Conservation (phyloP, 2,329 filamentous ascomycete genomes). For the Neonectria hederae region DNA sequence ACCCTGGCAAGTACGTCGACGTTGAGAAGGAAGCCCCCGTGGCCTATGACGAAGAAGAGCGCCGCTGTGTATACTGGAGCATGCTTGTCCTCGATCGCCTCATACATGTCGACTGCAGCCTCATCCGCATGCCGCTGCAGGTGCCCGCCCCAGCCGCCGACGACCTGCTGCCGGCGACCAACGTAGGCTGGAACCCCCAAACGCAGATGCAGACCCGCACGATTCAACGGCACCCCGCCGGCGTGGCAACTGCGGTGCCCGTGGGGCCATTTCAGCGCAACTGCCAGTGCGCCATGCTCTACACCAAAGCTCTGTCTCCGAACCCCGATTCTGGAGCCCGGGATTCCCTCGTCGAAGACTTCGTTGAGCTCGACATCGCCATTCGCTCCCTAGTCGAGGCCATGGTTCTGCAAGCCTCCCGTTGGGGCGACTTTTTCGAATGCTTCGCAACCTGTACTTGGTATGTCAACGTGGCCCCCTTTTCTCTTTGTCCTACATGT, state of each 20-base stretch:
- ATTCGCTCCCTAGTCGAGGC: constrained; percentile 46
- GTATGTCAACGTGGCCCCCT: constrained; percentile 33
- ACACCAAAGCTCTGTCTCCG: constrained; percentile 44
- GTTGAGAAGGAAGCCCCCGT: constrained; percentile 42
- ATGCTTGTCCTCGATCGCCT: constrained; percentile 56
- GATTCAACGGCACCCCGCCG: constrained; percentile 42
- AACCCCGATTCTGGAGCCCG: constrained; percentile 26
- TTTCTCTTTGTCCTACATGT: not conserved
- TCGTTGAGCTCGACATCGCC: constrained; percentile 46
- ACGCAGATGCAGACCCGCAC: constrained; percentile 34
- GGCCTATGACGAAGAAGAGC: constrained; percentile 50
- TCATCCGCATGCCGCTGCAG: constrained; percentile 47
- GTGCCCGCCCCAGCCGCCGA: constrained; percentile 50
- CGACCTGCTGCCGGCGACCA: constrained; percentile 48
- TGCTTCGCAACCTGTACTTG: constrained; percentile 49
- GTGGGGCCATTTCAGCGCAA: constrained; percentile 49
- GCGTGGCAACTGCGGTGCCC: constrained; percentile 42
- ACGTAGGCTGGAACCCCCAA: constrained; percentile 46
- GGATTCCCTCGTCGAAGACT: constrained; percentile 40
- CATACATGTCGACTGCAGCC: constrained; percentile 45
- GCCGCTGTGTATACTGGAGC: constrained; percentile 54
- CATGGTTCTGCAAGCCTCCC: constrained; percentile 46
- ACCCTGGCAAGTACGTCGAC: constrained; percentile 50
- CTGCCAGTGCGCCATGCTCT: constrained; percentile 49
- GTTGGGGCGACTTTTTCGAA: constrained; percentile 49